Conservation (phyloP, 75 land plant genomes). For the Adiantum capillusveneris region DNA sequence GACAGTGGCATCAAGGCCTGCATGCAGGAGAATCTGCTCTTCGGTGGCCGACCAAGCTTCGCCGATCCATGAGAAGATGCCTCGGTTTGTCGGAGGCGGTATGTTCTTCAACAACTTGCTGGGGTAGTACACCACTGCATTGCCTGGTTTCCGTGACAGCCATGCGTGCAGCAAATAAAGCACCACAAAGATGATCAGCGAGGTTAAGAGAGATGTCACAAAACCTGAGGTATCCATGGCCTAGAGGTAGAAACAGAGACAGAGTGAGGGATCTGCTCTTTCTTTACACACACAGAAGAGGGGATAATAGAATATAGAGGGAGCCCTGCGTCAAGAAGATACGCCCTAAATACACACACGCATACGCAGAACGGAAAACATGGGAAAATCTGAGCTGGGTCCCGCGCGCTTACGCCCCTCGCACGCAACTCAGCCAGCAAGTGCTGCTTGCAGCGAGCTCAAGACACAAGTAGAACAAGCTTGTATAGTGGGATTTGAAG, state of each 20-base stretch:
- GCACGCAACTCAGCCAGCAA: too few relatives aligned
- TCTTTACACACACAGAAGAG: too few relatives aligned
- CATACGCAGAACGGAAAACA: too few relatives aligned
- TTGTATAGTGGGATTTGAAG: too few relatives aligned
- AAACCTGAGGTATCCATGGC: constrained; percentile 20
- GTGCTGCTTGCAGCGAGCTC: too few relatives aligned
- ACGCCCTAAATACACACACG: too few relatives aligned
- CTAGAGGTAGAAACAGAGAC: not conserved
- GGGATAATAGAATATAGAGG: too few relatives aligned
- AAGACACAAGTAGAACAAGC: too few relatives aligned
- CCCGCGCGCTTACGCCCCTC: too few relatives aligned
- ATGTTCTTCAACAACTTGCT: constrained; percentile 6
- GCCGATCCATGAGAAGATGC: constrained; percentile 56
- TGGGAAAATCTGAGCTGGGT: too few relatives aligned
- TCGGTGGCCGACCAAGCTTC: constrained; percentile 53
- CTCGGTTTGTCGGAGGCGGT: constrained; percentile 15
- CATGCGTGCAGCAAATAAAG: constrained; percentile 6
- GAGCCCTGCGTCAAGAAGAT: too few relatives aligned
- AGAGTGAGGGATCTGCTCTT: too few relatives aligned
- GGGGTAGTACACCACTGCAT: constrained; percentile 25
- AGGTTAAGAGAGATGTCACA: constrained; percentile 27
- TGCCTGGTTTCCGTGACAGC: constrained; percentile 14
- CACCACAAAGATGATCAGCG: constrained; percentile 17
- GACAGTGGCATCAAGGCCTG: constrained; percentile 79
- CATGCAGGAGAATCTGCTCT: constrained; percentile 44